Evolutionary conservation across 176 grass and related monocot genomes (phyloP).

Genomic region (Luzula sylvatica): DNA sequence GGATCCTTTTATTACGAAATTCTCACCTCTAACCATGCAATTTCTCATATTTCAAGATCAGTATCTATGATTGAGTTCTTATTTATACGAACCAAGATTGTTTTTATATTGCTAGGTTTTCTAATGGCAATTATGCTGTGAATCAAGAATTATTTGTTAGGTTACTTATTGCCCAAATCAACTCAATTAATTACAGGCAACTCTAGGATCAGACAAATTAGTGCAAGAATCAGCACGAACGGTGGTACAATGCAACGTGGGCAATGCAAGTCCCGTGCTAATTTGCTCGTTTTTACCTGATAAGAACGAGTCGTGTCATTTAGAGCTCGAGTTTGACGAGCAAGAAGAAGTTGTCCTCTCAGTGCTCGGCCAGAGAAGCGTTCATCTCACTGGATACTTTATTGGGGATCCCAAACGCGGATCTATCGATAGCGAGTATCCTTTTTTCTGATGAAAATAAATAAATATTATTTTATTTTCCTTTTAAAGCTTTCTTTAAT

Average conservation of each 20-base stretch:
- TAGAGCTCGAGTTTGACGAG: conserved; percentile 90
- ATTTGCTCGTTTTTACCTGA: conserved; percentile 41
- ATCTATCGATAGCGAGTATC: conserved; percentile 44
- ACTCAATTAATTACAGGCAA: no score
- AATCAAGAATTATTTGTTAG: no score
- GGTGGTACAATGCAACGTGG: conserved; percentile 47
- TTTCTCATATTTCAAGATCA: not conserved
- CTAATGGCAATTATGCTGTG: no score
- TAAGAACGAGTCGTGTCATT: conserved; percentile 28
- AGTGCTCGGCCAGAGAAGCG: conserved; percentile 47
- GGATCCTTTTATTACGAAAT: not conserved
- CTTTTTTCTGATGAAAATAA: conserved; percentile 11
- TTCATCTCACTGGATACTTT: conserved; percentile 66
- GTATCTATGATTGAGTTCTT: no score
- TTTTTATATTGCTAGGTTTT: no score
- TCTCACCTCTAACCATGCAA: not conserved
- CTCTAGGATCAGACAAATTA: no score
- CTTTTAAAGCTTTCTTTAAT: no score
- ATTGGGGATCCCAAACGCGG: not conserved
- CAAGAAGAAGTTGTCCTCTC: conserved; percentile 49
- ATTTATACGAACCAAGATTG: no score
- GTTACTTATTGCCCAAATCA: no score
- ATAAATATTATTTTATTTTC: no score
- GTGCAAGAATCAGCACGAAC: no score
- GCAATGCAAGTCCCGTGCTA: conserved; percentile 38